Evolutionary conservation across 2,329 filamentous ascomycete genomes (phyloP), one percentile per base, ranked within the genome.

Genomic region (Aureobasidium sp.): DNA sequence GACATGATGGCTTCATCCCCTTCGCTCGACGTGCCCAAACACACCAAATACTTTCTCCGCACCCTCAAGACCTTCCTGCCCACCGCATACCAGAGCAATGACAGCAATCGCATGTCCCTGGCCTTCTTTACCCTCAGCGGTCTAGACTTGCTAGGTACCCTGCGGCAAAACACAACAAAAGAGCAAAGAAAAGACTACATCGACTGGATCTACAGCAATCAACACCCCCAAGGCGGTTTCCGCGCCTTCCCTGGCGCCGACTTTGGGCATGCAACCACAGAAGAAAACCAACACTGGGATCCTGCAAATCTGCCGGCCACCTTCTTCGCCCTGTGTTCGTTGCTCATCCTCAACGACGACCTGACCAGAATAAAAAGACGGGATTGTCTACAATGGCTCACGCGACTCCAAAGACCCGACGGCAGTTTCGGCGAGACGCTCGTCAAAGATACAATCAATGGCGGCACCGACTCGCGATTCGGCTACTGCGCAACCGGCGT

Each of bases 401-500:
- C 77, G 61, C 81, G 74, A 57, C 75, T 97, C 73, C 94, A 99
- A 77, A 83, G 91, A 29, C 74, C 78, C 0, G 90, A 97, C 71
- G 94, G 94, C 1, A 95, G 91, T 68, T 97, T 99, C 72, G 94
- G 92, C 0, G 92, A 99, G 74, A 83, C 90, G 0, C 71, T 93
- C 2, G 82, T 84, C 5, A 79, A 71, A 67, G 82, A 79, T 14
- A 75, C 75, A 40, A 79, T 93, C n/a, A 83, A 86, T 39, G 93
- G 93, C 0, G 91, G 91, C 0, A 82, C 84, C 61, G 94, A 99
- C 74, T 88, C 91, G 76, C 82, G 94, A 61, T 93, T 93, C 71
- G 94, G 91, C 68, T 96, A 94, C 73, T 86, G 91, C 70, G 92
- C 90, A 3, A 84, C 89, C 19, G 86, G 86, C 9, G 86, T 96